Percentiles rank a stretch among this genome's conserved stretches.
Conservation (phyloP, 257 asterid species). For the Ligustrum vulgare region DNA sequence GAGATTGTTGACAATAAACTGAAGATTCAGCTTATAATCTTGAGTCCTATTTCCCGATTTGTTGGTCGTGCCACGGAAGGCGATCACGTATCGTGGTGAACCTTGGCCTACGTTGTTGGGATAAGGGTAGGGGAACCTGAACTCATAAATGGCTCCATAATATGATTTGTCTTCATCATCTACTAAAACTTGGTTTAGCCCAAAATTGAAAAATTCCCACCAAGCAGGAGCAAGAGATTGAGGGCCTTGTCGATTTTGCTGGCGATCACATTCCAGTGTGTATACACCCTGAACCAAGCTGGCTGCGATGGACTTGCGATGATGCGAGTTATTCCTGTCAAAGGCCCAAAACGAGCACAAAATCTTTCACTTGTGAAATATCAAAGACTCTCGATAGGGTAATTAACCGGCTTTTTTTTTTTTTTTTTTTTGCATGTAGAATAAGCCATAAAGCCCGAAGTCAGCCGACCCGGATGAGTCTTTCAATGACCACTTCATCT, state of each 20-base stretch:
- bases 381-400: too few species aligned
- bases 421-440: too few species aligned
- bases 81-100: slow-evolving; percentile 52
- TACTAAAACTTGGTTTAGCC: slow-evolving; percentile 33
- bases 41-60: slow-evolving; percentile 42
- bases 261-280: slow-evolving; percentile 62
- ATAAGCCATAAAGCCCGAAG: too few species aligned
- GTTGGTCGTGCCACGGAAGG: slow-evolving; percentile 66
- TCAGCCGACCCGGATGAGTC: background rate
- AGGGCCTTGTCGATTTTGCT: slow-evolving; percentile 45
- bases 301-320: slow-evolving; percentile 64
- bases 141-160: slow-evolving; percentile 62
- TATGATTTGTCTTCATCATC: slow-evolving; percentile 56
- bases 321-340: slow-evolving; percentile 55
- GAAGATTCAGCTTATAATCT: slow-evolving; percentile 63
- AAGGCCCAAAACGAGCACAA: background rate
- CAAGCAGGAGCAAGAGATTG: slow-evolving; percentile 67
- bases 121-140: slow-evolving; percentile 22
- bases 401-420: too few species aligned
- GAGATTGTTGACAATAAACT: slow-evolving; percentile 42
- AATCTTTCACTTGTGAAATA: too few species aligned
- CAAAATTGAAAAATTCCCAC: slow-evolving; percentile 73
- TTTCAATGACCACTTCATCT: background rate
- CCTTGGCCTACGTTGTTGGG: slow-evolving; percentile 24
- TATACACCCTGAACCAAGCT: slow-evolving; percentile 71